Evolutionary conservation across 352 stramenopile genomes (phyloP).

Genomic region (Saprolegnia parasitica): DNA sequence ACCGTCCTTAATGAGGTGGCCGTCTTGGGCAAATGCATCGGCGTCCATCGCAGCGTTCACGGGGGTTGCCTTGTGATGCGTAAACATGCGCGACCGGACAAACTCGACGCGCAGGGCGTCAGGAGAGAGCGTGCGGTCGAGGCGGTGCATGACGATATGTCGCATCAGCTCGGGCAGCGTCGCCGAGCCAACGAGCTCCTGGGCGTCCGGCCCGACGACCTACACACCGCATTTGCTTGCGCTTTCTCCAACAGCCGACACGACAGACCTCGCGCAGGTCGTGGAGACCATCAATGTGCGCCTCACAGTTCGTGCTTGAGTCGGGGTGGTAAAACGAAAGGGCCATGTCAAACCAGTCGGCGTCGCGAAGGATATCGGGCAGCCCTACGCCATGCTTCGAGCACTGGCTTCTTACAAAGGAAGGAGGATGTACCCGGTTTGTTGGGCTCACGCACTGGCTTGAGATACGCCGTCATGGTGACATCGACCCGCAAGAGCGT

Average conservation of each 20-base stretch:
- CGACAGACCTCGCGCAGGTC: constrained; percentile 21
- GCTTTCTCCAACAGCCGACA: background rate
- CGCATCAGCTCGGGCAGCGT: constrained; percentile 16
- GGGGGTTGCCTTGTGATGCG: constrained; percentile 24
- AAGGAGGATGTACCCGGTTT: constrained; percentile 13
- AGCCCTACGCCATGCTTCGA: constrained; percentile 15
- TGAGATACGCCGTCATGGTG: constrained; percentile 17
- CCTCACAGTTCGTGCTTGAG: background rate
- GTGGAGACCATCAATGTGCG: constrained; percentile 21
- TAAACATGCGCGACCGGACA: constrained; percentile 19
- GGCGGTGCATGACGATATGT: constrained; percentile 14
- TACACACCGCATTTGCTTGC: background rate
- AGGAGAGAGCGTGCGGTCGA: constrained; percentile 2
- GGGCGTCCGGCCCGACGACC: constrained; percentile 23
- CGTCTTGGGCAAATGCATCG: constrained; percentile 1
- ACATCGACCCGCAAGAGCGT: background rate
- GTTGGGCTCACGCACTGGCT: constrained; percentile 23
- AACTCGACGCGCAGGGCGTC: constrained; percentile 11
- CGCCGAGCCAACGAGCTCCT: constrained; percentile 16
- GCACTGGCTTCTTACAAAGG: background rate
- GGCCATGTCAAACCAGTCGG: constrained; percentile 17
- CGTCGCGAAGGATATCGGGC: constrained; percentile 14
- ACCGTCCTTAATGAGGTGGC: constrained; percentile 25
- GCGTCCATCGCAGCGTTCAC: constrained; percentile 22
- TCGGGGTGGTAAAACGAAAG: constrained; percentile 23